Percentiles rank a stretch among this genome's conserved stretches.
These are phyloP conservation scores for Hibiscus syriacus DNA, from an alignment of 345 rosid genomes.

Conservation along the genomic window DNA sequence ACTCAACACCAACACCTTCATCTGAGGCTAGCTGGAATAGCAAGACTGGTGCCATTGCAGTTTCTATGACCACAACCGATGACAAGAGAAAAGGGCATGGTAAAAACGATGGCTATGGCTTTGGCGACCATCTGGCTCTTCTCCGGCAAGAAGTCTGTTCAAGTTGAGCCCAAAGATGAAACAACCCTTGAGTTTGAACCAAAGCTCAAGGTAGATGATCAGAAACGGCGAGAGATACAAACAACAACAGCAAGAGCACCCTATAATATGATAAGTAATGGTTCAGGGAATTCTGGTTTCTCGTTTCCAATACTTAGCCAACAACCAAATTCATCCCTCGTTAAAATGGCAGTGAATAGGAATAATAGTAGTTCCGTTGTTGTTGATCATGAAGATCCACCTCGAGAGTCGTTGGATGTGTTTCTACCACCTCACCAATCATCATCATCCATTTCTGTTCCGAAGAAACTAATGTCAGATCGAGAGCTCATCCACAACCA, in stretches of 20 bases:
- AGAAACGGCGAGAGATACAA: no score
- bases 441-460: background rate
- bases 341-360: conserved; percentile 4
- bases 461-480: conserved; percentile 36
- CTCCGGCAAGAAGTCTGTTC: conserved; percentile 63
- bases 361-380: background rate
- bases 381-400: conserved; percentile 16
- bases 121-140: conserved; percentile 62
- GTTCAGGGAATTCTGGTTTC: conserved; percentile 23
- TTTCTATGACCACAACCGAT: conserved; percentile 25
- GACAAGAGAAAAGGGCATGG: conserved; percentile 17
- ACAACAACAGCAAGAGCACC: background rate
- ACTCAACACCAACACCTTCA: conserved; percentile 56
- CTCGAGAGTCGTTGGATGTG: conserved; percentile 51
- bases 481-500: conserved; percentile 70
- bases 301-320: conserved; percentile 42
- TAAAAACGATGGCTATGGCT: conserved; percentile 28
- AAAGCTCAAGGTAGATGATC: no score
- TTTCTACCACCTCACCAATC: conserved; percentile 17
- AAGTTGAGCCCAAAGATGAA: conserved; percentile 46
- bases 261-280: background rate
- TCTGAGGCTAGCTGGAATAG: conserved; percentile 95
- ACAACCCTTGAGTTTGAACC: conserved; percentile 8
- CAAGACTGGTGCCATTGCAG: conserved; percentile 50
- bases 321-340: conserved; percentile 6